Conservation (phyloP, 1,284 basidiomycete species). For the Exobasidium cylindrosporum region DNA sequence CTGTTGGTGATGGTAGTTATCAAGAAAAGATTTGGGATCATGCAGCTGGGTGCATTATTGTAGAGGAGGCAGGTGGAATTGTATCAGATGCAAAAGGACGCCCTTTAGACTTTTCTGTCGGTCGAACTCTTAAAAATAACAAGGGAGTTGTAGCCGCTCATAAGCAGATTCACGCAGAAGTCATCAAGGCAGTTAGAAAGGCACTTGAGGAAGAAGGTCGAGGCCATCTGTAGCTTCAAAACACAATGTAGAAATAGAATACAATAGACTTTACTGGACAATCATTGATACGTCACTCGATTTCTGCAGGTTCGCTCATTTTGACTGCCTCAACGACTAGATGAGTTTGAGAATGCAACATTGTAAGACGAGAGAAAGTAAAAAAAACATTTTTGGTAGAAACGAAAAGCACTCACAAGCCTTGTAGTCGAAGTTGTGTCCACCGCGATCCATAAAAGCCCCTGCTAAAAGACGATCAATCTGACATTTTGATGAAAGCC, state of each 20-base stretch:
- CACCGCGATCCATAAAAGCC: slow-evolving; percentile 45
- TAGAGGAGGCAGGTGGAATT: slow-evolving; percentile 83
- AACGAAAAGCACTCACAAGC: slow-evolving; percentile 32
- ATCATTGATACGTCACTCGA: slow-evolving; percentile 33
- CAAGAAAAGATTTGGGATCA: slow-evolving; percentile 96
- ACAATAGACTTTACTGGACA: too few relatives aligned
- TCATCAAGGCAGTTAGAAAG: slow-evolving; percentile 72
- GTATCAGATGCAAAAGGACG: slow-evolving; percentile 79
- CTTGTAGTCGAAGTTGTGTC: slow-evolving; percentile 51
- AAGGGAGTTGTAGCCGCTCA: slow-evolving; percentile 79
- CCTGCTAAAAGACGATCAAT: slow-evolving; percentile 40
- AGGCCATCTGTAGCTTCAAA: slow-evolving; percentile 24
- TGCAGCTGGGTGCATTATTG: slow-evolving; percentile 78
- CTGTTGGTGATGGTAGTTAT: slow-evolving; percentile 73
- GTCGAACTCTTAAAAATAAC: slow-evolving; percentile 80
- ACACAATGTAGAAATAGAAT: slow-evolving; percentile 7
- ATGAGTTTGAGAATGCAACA: too few relatives aligned
- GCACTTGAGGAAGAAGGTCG: slow-evolving; percentile 62
- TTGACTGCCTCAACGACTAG: slow-evolving; percentile 47
- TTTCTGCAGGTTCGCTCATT: slow-evolving; percentile 47
- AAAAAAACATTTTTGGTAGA: neutral
- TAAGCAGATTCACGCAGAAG: slow-evolving; percentile 66
- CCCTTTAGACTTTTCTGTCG: slow-evolving; percentile 79
- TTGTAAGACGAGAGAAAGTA: too few relatives aligned
- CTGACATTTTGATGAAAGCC: slow-evolving; percentile 16